Evolutionary conservation across 768 basidiomycete species (phyloP), one percentile per base, ranked within the genome.

Genomic region (Rossbeevera mucosa): DNA sequence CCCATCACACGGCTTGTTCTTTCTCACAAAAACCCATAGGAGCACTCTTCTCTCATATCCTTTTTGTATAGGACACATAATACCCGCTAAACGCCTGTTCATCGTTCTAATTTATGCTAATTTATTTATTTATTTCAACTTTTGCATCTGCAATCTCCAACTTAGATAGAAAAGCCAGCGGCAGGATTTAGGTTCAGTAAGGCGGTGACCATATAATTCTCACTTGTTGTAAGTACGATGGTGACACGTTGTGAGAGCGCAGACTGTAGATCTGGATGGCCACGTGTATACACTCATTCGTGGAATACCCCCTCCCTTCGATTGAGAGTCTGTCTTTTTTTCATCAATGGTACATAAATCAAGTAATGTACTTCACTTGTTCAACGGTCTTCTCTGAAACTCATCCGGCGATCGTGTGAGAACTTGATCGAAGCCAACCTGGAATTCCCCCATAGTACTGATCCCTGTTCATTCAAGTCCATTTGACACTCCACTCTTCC

Each of bases 1-100:
- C 16, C 30, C 21, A 7, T 48, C 36, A 13, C 49, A 36, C 4
- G 20, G 8, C 9, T 53, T 33, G 38, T 28, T 38, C 36, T 42
- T 49, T 26, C 36, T 28, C 24, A 38, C 31, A 8, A 24, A 40
- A 20, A 33, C 14, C 33, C 26, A 42, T 38, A 38, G 33, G 44
- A 31, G 24, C 54, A 50, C 28, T 43, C 33, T 28, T 38, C 20
- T 38, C 20, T 22, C 40, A 40, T 40, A 48, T 31, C 38, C 25
- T 18, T 22, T 21, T 28, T 16, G 18, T 59, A 47, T 16, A 47
- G 31, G 7, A 57, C 48, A 31, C 51, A 40, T 38, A 28, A 28
- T 58, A 44, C 29, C 36, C 36, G 18, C 36, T 38, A 38, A 11
- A 38, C 18, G n/a, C 18, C 9, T 12, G 18, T 18, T 18, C 36